Evolutionary conservation across 108 stramenopile genomes (phyloP), one percentile per base, ranked within the genome.

Genomic region (Epithemia pelagica): DNA sequence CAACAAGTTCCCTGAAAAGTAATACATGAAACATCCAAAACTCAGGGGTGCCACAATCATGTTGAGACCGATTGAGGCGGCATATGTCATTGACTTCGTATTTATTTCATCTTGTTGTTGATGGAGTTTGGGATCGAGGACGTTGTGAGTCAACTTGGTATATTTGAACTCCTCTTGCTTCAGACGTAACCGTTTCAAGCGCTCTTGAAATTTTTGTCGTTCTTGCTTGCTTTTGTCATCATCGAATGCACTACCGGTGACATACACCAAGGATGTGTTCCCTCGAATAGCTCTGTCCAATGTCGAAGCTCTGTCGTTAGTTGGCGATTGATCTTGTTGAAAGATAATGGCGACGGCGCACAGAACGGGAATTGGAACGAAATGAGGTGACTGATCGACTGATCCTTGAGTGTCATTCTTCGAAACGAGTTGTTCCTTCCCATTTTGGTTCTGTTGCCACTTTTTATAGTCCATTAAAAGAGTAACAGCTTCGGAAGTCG

Each of bases 21-120:
- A 89, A 54, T 84, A 93, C 84, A 93, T 89, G 59, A 93, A 90
- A 20, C 72, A 70, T 10, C 92, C 92, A 70, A 93, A 90, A 32
- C 81, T 83, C 23, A 93, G 64, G 0, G 92, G 92, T 28, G 89
- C 89, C 18, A 93, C 77, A 64, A 93, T 89, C 92, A 93, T 93
- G 61, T 93, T 93, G 53, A 88, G 56, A 5, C 89, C 92, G 7
- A 93, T 79, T 21, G 84, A 82, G 1, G 89, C 84, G 18, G 89
- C 92, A 59, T 87, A 93, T 57, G 83, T 88, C 89, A 93, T 90
- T 66, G 82, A 81, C 58, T 85, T 86, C 0, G 72, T 74, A 0
- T 80, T 93, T 10, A 81, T 70, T 70, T 92, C 83, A 65, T 92
- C 91, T 15, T 46, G 37, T 5, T 46, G 5, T 46, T 46, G 37